phyloP scores from a whole-genome alignment of 805 yeast species.

The Hyphopichia homilentoma region DNA sequence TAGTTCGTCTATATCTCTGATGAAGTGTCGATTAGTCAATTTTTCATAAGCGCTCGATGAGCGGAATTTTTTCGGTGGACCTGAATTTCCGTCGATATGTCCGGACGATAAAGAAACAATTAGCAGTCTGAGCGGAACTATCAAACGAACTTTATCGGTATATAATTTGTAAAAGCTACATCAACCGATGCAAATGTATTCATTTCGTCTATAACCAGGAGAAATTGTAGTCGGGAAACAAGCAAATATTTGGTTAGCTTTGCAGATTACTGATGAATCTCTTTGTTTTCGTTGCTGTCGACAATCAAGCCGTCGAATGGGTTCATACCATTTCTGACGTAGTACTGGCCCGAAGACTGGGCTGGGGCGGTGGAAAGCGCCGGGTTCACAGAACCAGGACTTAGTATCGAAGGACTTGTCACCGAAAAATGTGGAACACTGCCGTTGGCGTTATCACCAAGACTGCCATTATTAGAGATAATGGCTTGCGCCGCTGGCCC shows the following conservation, averaged over 20 bases:
- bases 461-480: constrained; percentile 9
- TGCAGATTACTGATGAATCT: no score
- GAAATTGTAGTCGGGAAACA: no score
- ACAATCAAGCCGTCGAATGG: constrained; percentile 37
- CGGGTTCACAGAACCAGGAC: constrained; percentile 13
- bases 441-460: not conserved
- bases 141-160: no score
- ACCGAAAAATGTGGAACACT: constrained; percentile 2
- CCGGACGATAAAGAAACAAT: constrained; percentile 1
- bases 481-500: constrained; percentile 26
- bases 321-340: constrained; percentile 32
- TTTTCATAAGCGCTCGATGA: no score
- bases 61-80: no score
- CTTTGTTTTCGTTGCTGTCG: constrained; percentile 12
- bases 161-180: no score
- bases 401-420: constrained; percentile 11
- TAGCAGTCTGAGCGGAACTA: no score
- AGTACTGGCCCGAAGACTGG: constrained; percentile 29
- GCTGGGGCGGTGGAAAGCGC: constrained; percentile 21
- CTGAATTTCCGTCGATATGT: no score
- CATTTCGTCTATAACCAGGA: no score
- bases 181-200: no score
- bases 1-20: constrained; percentile 7
- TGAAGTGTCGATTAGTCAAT: no score
- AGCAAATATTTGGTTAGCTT: no score